These are phyloP conservation scores for Trametes coccinea DNA, from an alignment of 768 basidiomycete genomes.

Conservation along the genomic window DNA sequence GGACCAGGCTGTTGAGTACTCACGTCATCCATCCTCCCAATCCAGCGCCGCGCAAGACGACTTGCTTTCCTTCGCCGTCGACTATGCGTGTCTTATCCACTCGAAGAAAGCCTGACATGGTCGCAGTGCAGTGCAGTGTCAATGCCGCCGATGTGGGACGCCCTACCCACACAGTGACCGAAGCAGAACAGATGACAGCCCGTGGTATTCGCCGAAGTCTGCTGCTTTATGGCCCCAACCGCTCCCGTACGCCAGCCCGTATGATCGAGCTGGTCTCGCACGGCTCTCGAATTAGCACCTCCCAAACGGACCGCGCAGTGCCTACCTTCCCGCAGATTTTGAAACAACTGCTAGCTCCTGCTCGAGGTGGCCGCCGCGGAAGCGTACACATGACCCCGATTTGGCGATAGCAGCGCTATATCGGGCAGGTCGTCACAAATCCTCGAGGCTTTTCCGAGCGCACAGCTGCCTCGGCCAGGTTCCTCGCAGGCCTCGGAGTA, in stretches of 20 bases:
- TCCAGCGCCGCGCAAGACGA: conserved; percentile 71
- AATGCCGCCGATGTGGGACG: too few species aligned
- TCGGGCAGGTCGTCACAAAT: neutral
- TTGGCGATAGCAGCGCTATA: conserved; percentile 4
- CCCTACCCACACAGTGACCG: too few species aligned
- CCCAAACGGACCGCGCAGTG: conserved; percentile 1
- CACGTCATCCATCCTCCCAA: conserved; percentile 90
- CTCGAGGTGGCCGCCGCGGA: neutral
- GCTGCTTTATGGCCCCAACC: neutral
- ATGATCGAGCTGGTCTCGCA: conserved; percentile 4
- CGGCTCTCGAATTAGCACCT: conserved; percentile 9
- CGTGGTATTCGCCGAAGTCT: too few species aligned
- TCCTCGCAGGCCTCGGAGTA: neutral
- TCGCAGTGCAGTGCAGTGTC: neutral
- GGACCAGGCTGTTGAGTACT: conserved; percentile 30
- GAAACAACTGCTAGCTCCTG: neutral
- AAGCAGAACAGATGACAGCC: too few species aligned
- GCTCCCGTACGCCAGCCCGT: neutral
- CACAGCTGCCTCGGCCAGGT: neutral
- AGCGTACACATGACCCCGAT: conserved; percentile 10
- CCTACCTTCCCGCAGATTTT: neutral
- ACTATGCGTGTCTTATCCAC: conserved; percentile 63
- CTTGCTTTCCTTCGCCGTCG: conserved; percentile 54
- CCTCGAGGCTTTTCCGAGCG: conserved; percentile 7
- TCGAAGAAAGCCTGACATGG: conserved; percentile 50